phyloP scores from a whole-genome alignment of 164 flowering plant genomes.

The Umbilicus rupestris region DNA sequence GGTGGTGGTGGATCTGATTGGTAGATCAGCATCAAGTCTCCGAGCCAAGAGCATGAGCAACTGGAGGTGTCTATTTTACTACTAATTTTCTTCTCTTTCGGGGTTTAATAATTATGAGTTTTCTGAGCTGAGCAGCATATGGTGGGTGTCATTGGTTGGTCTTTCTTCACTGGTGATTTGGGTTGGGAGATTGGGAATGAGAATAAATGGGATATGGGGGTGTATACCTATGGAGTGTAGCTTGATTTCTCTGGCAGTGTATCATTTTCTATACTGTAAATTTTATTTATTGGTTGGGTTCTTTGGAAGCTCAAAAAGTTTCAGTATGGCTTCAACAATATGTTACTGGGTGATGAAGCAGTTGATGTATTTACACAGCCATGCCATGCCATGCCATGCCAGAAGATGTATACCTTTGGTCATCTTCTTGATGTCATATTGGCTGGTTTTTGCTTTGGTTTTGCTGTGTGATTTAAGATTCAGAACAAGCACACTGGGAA shows the following conservation, averaged over 20 bases:
- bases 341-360: not conserved
- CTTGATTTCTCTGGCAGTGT: not conserved
- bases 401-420: not conserved
- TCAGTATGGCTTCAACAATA: not conserved
- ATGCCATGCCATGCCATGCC: too few species aligned
- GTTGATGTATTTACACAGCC: too few species aligned
- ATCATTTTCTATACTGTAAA: not conserved
- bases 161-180: constrained; percentile 2
- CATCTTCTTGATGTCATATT: not conserved
- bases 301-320: not conserved
- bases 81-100: not conserved
- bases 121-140: not conserved
- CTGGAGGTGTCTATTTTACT: not conserved
- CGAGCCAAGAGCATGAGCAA: not conserved
- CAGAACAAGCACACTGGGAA: not conserved
- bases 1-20: constrained; percentile 87
- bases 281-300: constrained; percentile 5
- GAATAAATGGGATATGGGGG: constrained; percentile 1
- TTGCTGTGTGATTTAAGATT: not conserved
- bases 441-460: not conserved
- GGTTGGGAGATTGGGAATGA: not conserved
- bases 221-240: constrained; percentile 1
- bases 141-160: not conserved
- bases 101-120: not conserved
- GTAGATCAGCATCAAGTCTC: constrained; percentile 7